Conservation (phyloP, 1,284 basidiomycete species). For the Tremellales sp. region DNA sequence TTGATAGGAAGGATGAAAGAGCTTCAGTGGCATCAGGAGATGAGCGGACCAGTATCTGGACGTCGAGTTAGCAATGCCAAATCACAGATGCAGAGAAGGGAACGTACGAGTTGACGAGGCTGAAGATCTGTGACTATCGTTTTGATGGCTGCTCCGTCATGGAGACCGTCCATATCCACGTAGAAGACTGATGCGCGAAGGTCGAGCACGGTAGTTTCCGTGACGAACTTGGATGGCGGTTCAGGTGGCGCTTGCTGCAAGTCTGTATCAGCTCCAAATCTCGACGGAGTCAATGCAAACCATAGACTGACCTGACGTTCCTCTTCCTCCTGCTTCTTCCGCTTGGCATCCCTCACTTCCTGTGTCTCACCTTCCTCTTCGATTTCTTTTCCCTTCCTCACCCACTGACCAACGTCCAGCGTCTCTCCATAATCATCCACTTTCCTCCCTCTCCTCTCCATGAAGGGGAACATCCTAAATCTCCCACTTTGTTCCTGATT, state of each 20-base stretch:
- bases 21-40: conserved; percentile 61
- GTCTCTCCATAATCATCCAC: conserved; percentile 96
- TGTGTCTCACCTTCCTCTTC: conserved; percentile 82
- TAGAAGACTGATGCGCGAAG: conserved; percentile 80
- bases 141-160: conserved; percentile 94
- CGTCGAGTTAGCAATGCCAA: background rate
- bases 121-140: conserved; percentile 95
- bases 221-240: conserved; percentile 86
- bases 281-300: background rate
- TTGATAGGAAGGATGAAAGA: conserved; percentile 72
- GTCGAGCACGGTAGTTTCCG: conserved; percentile 67
- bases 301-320: conserved; percentile 62
- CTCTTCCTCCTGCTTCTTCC: conserved; percentile 67
- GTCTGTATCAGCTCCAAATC: background rate
- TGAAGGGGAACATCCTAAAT: conserved; percentile 95
- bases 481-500: conserved; percentile 35
- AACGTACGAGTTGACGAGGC: conserved; percentile 80
- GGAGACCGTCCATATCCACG: conserved; percentile 92
- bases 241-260: conserved; percentile 66
- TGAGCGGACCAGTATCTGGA: conserved; percentile 82
- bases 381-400: conserved; percentile 78
- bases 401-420: conserved; percentile 89
- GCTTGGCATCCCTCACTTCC: conserved; percentile 69
- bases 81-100: background rate
- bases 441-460: conserved; percentile 82